phyloP scores from a whole-genome alignment of 495 filamentous ascomycete species.

The Neurospora sp. region DNA sequence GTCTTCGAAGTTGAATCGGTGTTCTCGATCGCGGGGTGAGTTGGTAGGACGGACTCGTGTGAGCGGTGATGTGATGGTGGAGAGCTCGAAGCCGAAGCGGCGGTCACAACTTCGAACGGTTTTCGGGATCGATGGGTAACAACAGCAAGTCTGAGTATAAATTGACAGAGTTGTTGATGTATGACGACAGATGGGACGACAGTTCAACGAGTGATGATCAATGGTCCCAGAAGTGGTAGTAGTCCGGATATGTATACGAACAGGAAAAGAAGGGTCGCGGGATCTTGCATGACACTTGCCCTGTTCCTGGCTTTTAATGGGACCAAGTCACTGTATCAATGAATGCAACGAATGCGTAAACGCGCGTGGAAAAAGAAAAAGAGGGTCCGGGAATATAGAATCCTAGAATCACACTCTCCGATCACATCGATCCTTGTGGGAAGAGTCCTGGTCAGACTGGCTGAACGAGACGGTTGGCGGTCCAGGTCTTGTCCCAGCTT shows the following conservation, averaged over 20 bases:
- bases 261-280: neutral
- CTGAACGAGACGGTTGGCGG: neutral
- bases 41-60: neutral
- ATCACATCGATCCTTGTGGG: neutral
- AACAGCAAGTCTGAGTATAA: neutral
- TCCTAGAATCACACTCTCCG: neutral
- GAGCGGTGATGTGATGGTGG: neutral
- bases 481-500: neutral
- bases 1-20: neutral
- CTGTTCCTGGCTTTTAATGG: neutral
- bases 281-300: neutral
- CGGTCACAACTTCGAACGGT: neutral
- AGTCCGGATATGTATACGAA: neutral
- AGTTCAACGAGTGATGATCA: neutral
- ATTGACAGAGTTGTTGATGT: neutral
- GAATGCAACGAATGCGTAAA: neutral
- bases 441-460: neutral
- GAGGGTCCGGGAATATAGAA: neutral
- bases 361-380: neutral
- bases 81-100: neutral
- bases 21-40: neutral
- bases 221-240: neutral
- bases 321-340: neutral
- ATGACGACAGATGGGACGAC: neutral
- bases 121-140: neutral